Base-by-base conservation (phyloP, 768 basidiomycete genomes). In the Gloeostereum incarnatum region DNA sequence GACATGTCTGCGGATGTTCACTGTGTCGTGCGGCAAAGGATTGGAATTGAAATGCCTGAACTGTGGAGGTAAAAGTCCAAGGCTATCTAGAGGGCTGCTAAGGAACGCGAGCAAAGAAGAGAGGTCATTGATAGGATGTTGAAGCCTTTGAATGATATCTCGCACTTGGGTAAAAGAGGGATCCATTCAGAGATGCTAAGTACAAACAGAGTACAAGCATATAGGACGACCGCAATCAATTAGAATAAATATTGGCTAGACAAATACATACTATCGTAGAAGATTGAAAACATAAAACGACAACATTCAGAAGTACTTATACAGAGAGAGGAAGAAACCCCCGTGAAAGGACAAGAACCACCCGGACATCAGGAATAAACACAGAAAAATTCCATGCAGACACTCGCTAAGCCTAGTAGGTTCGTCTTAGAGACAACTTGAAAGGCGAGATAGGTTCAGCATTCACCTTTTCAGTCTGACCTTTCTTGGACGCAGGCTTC, bases 31-130 rank as follows among this genome's bases (percentile, higher is more conserved):
- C 1, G 61, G 46, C 6, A 73, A 51, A 1, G 69, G 63, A 13
- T 60, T 48, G 10, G 52, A 49, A 45, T 73, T 68, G 52, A 66
- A 65, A 20, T 42, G 57, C 40, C 52, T 59, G 54, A 68, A 83
- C 29, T 54, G 66, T 4, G 78, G 75, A 7, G 81, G 79, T 7
- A 88, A 63, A 19, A 88, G 61, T 23, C 64, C 64, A 5, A 78
- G 58, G 19, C 49, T 55, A 45, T 70, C 71, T 11, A 89, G 71
- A 13, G 84, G 82, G 9, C 65, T 56, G 33, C 62, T 58, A 38
- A 88, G 64, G 20, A 85, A 69, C 5, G 60, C 43, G 9, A 84
- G 65, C 3, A 88, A 62, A 6, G 63, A 63, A 13, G 63, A 46
- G 16, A 78, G 39, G 40, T 80, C 70, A 9, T 64, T 45, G 30